Base-by-base conservation (phyloP, 257 asterid genomes). In the Capsicum pubescens region DNA sequence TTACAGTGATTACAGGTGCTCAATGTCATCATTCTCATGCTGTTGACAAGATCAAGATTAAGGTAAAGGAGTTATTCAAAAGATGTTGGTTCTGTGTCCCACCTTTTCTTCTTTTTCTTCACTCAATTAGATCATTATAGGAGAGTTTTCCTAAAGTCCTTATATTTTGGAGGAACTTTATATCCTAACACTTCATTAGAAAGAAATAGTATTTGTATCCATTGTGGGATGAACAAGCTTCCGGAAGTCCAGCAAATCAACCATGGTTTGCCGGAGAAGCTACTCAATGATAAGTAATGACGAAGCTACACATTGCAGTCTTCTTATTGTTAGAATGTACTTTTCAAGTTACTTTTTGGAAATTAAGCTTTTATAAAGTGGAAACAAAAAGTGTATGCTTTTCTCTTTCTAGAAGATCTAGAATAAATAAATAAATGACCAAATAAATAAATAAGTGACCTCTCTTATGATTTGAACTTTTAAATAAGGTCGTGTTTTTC, bases 1-100 rank as follows among this genome's bases (percentile, higher is more conserved):
- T 69, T 68, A 80, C 84, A 85, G 60, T 90, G 87, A 87, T 86
- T 87, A 84, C 95, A 95, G 98, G 97, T 89, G 85, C 82, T 78
- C 89, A 76, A 82, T 89, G 84, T 83, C 86, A 85, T 59, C 88
- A 87, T 84, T 90, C 86, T 87, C 86, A 79, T 26, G 86, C 84
- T 61, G 71, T 83, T 87, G 92, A 87, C 69, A 88, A 87, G 86
- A 87, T 44, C 83, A 81, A 88, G 64, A 82, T 95, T 83, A 95
- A 94, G 99, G 99, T 95, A 95, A 85, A 48, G 60, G 82, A 77
- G 64, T 32, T 72, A 77, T 77, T 77, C 16, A 15, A 77, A 44
- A 55, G 66, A 77, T 77, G 15, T 32, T 77, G 66, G 48, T 54
- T 77, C 64, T 77, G 82, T 55, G 54, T 55, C 66, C 64, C 66